Evolutionary conservation across 176 grass and related monocot species (phyloP).

Genomic region (Ananas comosus): DNA sequence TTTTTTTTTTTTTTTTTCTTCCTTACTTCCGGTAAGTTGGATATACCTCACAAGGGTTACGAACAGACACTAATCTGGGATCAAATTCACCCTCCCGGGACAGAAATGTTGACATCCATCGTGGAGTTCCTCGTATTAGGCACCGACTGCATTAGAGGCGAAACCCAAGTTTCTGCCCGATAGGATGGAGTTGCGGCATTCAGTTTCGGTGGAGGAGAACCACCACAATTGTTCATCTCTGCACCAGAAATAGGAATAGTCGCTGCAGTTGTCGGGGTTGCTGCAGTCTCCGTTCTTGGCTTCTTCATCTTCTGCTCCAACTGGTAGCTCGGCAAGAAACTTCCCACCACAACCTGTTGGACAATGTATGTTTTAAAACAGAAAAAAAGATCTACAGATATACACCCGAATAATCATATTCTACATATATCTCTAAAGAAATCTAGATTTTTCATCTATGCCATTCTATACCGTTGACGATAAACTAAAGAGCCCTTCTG

Average conservation of each 20-base stretch:
- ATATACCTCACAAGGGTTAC: not conserved
- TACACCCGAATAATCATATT: not conserved
- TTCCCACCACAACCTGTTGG: constrained; percentile 81
- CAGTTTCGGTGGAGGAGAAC: constrained; percentile 29
- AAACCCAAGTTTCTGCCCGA: constrained; percentile 66
- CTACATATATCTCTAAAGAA: too few species aligned
- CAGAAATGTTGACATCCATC: constrained; percentile 28
- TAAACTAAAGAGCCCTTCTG: too few species aligned
- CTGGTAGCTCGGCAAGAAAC: constrained; percentile 75
- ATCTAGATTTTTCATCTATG: too few species aligned
- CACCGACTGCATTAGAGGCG: constrained; percentile 7
- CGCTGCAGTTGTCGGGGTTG: constrained; percentile 15
- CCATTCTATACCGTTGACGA: too few species aligned
- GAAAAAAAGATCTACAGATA: not conserved
- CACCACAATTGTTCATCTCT: constrained; percentile 37
- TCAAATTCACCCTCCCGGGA: constrained; percentile 24
- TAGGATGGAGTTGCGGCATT: constrained; percentile 28
- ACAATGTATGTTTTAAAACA: too few species aligned
- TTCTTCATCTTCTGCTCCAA: constrained; percentile 71
- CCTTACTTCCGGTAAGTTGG: not conserved
- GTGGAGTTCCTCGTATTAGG: constrained; percentile 12
- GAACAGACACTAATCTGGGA: not conserved
- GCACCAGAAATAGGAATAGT: constrained; percentile 47
- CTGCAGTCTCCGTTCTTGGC: constrained; percentile 41
- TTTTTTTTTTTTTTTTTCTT: not conserved